Evolutionary conservation across 768 basidiomycete genomes (phyloP), one percentile per base, ranked within the genome.

Genomic region (Solioccasus polychromus): DNA sequence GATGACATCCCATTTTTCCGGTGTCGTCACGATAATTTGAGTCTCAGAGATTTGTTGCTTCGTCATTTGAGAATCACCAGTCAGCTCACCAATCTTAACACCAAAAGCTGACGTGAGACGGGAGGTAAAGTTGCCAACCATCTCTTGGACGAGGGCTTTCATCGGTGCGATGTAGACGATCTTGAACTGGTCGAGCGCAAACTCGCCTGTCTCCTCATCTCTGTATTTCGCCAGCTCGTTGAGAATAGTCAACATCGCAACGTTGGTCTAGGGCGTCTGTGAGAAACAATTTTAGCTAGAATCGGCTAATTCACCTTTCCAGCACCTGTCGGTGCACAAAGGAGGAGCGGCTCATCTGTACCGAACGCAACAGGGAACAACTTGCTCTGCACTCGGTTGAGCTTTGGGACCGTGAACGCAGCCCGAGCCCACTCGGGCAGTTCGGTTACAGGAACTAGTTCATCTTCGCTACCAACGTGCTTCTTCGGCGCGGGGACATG

Each of bases 1-100:
- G 63, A 99, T 95, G 60, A 99, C 96, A 56, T 99, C 95, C 92
- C 92, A 99, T 66, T 99, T 98, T 71, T 99, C 96, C 0, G 95
- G 96, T 0, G 96, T 98, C 0, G 94, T 96, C 51, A 98, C 93
- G 66, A 98, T 97, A 60, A 99, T 91, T 62, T 98, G 94, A 0
- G 95, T 96, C 60, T 94, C 93, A 8, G 92, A 71, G 43, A 98
- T 97, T 66, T 98, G 95, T 50, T 90, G 85, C 65, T 98, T 99
- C 43, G 94, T 99, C 80, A 98, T 89, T 74, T 97, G 94, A 22
- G 91, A 80, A 65, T 99, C 96, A 20, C 96, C 96, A 1, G 96
- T 99, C 44, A 99, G 77, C 66, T 99, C 96, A 23, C 90, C 91
- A 37, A 99, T 88, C 48, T 82, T 86, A 69, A 99, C 76, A 34